phyloP scores from a whole-genome alignment of 768 basidiomycete species.

The Podaxis mareebaensis region DNA sequence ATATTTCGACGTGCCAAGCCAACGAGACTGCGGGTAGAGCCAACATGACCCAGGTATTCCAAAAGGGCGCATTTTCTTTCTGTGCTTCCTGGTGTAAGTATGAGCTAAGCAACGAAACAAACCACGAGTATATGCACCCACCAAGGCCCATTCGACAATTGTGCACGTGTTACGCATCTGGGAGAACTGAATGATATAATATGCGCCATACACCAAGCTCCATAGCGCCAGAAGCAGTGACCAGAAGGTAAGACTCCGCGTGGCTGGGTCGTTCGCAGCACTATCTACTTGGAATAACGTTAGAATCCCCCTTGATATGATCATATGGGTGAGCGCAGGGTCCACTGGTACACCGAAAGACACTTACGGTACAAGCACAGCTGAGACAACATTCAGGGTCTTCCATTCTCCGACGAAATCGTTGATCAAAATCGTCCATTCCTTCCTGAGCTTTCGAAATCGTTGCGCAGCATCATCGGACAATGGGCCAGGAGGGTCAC shows the following conservation, averaged over 20 bases:
- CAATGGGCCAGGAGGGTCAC: background rate
- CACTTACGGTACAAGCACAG: background rate
- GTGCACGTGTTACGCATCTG: constrained; percentile 47
- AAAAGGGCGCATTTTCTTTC: constrained; percentile 28
- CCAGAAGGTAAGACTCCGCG: background rate
- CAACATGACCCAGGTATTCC: constrained; percentile 71
- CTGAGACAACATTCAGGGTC: background rate
- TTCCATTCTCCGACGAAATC: background rate
- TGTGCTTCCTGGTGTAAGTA: constrained; percentile 48
- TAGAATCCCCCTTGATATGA: background rate
- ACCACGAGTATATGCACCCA: constrained; percentile 22
- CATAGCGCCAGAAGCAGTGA: background rate
- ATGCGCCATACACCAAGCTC: constrained; percentile 7
- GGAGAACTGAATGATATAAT: constrained; percentile 8
- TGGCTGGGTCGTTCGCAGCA: background rate
- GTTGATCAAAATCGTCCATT: background rate
- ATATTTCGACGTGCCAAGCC: constrained; percentile 41
- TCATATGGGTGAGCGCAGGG: constrained; percentile 8
- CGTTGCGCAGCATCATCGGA: background rate
- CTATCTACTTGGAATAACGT: background rate
- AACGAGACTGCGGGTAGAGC: constrained; percentile 64
- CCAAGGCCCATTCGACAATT: constrained; percentile 64
- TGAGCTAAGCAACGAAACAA: background rate
- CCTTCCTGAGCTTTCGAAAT: background rate
- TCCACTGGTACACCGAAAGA: background rate